Evolutionary conservation across 148 eudicot species (phyloP).

Genomic region (Amaranthus cruentus): DNA sequence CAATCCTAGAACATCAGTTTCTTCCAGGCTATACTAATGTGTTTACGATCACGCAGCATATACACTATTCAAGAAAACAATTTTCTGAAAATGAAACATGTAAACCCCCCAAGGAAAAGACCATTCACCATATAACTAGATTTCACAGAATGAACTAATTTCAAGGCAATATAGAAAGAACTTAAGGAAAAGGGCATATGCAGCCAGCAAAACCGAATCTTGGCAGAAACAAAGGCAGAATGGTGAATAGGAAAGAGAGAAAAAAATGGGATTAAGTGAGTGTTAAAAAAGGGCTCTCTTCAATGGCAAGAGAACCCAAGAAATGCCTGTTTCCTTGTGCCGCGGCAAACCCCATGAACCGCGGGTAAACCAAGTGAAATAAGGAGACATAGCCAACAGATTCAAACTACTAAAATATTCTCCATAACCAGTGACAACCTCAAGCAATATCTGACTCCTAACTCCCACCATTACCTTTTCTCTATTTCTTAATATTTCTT

Average conservation of each 20-base stretch:
- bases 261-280: slow-evolving; percentile 25
- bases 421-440: slow-evolving; percentile 34
- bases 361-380: slow-evolving; percentile 49
- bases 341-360: slow-evolving; percentile 68
- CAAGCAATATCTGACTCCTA: slow-evolving; percentile 43
- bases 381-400: slow-evolving; percentile 69
- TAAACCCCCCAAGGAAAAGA: slow-evolving; percentile 37
- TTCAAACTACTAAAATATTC: slow-evolving; percentile 43
- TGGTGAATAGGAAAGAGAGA: slow-evolving; percentile 27
- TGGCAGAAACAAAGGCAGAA: slow-evolving; percentile 38
- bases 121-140: slow-evolving; percentile 34
- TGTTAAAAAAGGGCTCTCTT: slow-evolving; percentile 37
- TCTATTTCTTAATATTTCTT: slow-evolving; percentile 31
- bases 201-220: slow-evolving; percentile 44
- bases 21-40: slow-evolving; percentile 25
- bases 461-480: slow-evolving; percentile 25
- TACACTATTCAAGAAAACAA: slow-evolving; percentile 31
- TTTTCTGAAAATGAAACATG: slow-evolving; percentile 31
- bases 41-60: slow-evolving; percentile 34
- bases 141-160: slow-evolving; percentile 29
- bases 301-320: slow-evolving; percentile 46
- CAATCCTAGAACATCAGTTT: slow-evolving; percentile 26
- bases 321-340: slow-evolving; percentile 62
- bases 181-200: slow-evolving; percentile 34
- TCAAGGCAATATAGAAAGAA: slow-evolving; percentile 35